These are phyloP conservation scores for Eucalyptus leucophloia DNA, from an alignment of 345 rosid species.

Conservation along the genomic window DNA sequence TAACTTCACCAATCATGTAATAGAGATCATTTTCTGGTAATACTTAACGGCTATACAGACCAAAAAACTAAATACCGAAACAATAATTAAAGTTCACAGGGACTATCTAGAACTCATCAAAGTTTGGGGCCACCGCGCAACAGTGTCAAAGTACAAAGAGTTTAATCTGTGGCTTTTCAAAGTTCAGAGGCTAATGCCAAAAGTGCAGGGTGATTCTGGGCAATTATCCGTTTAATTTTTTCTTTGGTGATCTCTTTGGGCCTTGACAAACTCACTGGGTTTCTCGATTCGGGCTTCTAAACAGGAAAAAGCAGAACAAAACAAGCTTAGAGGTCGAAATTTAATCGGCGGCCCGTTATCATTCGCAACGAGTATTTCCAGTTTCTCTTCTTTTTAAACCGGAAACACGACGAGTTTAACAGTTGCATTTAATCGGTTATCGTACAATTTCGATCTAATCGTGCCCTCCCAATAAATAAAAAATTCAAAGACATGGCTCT, in stretches of 20 bases:
- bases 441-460: background rate
- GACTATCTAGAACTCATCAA: background rate
- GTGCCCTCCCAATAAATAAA: background rate
- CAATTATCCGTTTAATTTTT: background rate
- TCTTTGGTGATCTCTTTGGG: background rate
- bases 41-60: background rate
- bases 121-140: background rate
- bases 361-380: background rate
- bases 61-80: background rate
- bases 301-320: background rate
- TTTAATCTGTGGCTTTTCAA: background rate
- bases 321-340: background rate
- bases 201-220: background rate
- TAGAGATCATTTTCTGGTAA: background rate
- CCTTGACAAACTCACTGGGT: background rate
- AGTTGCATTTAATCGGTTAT: background rate
- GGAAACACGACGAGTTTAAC: background rate
- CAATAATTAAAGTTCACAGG: background rate
- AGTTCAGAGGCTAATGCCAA: background rate
- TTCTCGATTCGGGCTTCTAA: background rate
- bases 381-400: background rate
- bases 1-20: background rate
- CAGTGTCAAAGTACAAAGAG: background rate
- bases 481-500: background rate
- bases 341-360: background rate